Base-by-base conservation (phyloP, 2,329 filamentous ascomycete genomes). In the Akanthomyces lecanii region DNA sequence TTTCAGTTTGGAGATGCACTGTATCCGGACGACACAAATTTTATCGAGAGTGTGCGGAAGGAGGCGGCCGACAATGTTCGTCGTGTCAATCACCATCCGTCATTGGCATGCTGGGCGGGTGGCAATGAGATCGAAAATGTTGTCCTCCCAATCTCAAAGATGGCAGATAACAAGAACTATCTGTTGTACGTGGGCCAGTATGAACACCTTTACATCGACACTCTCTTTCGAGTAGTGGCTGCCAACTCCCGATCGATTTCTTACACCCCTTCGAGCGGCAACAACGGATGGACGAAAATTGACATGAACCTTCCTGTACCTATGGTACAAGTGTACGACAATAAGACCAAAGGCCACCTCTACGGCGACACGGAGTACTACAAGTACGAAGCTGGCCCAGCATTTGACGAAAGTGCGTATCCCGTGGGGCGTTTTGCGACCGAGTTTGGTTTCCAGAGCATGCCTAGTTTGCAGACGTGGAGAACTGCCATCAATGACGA, bases 1-100 rank as follows among this genome's bases (percentile, higher is more conserved):
- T 87, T 88, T 65, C 78, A 88, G 67, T 88, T 86, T 68, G 81
- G 82, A 12, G 85, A 86, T 69, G 79, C 83, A 0, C 71, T 87
- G 3, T 88, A 88, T 68, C 85, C 85, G 0, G 79, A 83, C 0
- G 72, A 82, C 56, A 66, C 76, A 0, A 77, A 76, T 0, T 88
- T 86, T 66, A 70, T 87, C 0, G 81, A 82, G 5, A 86, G 85
- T 62, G 78, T 82, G 11, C 74, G 78, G 14, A 75, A 79, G 18
- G 85, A 88, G 67, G 83, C 83, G 5, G 74, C 79, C 5, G 87
- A 87, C 64, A 82, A 88, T 58, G 83, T 87, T 8, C 78, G 85
- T n/a, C 75, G 85, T 21, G 73, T 85, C 23, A 87, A 86, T 57
- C 84, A 86, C 65, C 84, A 88, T 68, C 84, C 82, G 3, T 83